Evolutionary conservation across 2,329 filamentous ascomycete species (phyloP).

Genomic region (Clonostachys rosea): DNA sequence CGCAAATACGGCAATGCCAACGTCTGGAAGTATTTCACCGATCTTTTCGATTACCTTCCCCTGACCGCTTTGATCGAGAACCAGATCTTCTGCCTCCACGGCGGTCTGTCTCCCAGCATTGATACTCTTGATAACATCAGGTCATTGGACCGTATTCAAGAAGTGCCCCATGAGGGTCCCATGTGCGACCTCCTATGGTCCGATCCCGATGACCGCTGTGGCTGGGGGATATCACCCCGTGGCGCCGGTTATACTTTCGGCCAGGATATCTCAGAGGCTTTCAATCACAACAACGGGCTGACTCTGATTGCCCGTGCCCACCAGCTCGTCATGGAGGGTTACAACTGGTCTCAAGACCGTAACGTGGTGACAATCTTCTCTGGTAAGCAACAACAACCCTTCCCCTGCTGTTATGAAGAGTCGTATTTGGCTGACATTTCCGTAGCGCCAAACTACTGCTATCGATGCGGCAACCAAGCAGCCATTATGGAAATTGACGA

Average conservation of each 20-base stretch:
- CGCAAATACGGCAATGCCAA: constrained; percentile 99
- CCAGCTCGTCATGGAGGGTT: constrained; percentile 98
- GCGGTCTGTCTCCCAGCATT: constrained; percentile 92
- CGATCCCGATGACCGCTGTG: constrained; percentile 93
- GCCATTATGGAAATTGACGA: constrained; percentile 99
- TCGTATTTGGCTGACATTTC: constrained; percentile 6
- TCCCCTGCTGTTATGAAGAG: background rate
- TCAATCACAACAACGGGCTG: constrained; percentile 98
- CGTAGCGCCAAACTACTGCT: constrained; percentile 87
- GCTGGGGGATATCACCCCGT: constrained; percentile 92
- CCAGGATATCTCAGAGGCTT: constrained; percentile 96
- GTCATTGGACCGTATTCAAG: constrained; percentile 92
- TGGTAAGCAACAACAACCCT: constrained; percentile 45
- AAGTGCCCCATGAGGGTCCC: constrained; percentile 95
- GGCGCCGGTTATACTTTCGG: constrained; percentile 94
- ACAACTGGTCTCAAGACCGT: constrained; percentile 98
- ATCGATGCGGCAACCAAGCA: constrained; percentile 97
- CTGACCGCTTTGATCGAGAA: constrained; percentile 97
- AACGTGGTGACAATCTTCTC: constrained; percentile 99
- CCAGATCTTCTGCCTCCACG: constrained; percentile 98
- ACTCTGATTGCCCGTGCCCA: constrained; percentile 94
- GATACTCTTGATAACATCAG: constrained; percentile 95
- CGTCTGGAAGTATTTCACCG: constrained; percentile 99
- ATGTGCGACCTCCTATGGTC: constrained; percentile 99
- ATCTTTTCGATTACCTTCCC: constrained; percentile 97